Evolutionary conservation across 2,329 filamentous ascomycete species (phyloP).

Genomic region (Ascochyta lentis): DNA sequence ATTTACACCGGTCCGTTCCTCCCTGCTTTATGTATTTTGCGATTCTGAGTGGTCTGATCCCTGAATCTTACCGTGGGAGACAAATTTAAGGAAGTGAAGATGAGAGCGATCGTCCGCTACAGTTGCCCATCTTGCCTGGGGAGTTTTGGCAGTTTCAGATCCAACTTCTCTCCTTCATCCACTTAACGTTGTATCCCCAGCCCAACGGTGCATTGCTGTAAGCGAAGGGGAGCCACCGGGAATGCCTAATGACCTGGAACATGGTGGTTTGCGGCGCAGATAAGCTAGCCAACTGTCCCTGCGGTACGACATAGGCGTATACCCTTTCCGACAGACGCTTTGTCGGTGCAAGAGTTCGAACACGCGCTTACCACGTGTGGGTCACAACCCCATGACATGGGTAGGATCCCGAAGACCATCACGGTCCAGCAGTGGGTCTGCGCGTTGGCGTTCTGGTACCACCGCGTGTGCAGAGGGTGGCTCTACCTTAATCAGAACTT

Average conservation of each 20-base stretch:
- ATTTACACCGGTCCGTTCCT: not conserved
- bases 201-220: slow-evolving; percentile 1
- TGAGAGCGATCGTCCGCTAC: slow-evolving; percentile 2
- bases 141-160: slow-evolving; percentile 6
- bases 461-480: slow-evolving; percentile 12
- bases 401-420: slow-evolving; percentile 12
- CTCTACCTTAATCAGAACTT: slow-evolving; percentile 11
- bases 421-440: slow-evolving; percentile 10
- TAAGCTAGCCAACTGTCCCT: slow-evolving; percentile 13
- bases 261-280: slow-evolving; percentile 11
- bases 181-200: slow-evolving; percentile 1
- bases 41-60: slow-evolving; percentile 2
- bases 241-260: slow-evolving; percentile 15
- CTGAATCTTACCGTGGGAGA: not conserved
- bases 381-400: slow-evolving; percentile 13
- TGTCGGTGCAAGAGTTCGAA: slow-evolving; percentile 14
- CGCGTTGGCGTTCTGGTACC: slow-evolving; percentile 13
- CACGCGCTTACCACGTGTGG: slow-evolving; percentile 22
- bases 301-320: slow-evolving; percentile 17
- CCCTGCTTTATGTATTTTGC: slow-evolving; percentile 1
- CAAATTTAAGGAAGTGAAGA: not conserved
- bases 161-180: not conserved
- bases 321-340: slow-evolving; percentile 16
- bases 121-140: slow-evolving; percentile 7
- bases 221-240: slow-evolving; percentile 8